Evolutionary conservation across 495 filamentous ascomycete genomes (phyloP).

Genomic region (Neurospora pannonica): DNA sequence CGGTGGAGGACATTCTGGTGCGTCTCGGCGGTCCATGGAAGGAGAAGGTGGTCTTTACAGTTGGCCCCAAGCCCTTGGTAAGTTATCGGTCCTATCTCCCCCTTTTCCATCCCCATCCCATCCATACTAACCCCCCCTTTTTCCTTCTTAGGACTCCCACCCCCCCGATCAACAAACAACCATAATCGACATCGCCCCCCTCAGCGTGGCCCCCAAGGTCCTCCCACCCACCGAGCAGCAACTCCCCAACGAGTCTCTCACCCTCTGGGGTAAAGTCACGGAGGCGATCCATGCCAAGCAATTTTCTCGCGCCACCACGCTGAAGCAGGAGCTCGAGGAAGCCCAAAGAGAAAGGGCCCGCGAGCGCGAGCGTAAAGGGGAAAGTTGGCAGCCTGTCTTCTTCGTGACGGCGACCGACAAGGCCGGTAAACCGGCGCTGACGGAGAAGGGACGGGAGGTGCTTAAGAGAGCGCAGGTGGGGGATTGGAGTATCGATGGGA

Average conservation of each 20-base stretch:
- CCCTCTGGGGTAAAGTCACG: conserved; percentile 81
- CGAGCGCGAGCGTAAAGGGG: conserved; percentile 55
- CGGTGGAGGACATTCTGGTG: conserved; percentile 73
- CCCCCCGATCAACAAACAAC: conserved; percentile 53
- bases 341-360: conserved; percentile 74
- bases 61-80: conserved; percentile 44
- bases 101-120: not conserved
- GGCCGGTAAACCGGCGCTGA: conserved; percentile 69
- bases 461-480: conserved; percentile 58
- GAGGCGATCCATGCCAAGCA: conserved; percentile 78
- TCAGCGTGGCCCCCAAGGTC: conserved; percentile 65
- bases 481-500: conserved; percentile 42
- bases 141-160: conserved; percentile 23
- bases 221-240: conserved; percentile 67
- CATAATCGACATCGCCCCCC: conserved; percentile 76
- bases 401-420: conserved; percentile 69
- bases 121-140: conserved; percentile 1
- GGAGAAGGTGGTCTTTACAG: conserved; percentile 44
- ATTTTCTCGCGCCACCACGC: conserved; percentile 69
- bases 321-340: conserved; percentile 90
- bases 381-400: conserved; percentile 79
- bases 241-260: conserved; percentile 81
- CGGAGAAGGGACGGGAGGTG: conserved; percentile 61
- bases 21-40: conserved; percentile 76
- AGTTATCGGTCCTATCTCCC: conserved; percentile 11